Conservation (phyloP, 2,329 filamentous ascomycete genomes). For the Mollisiaceae sp. region DNA sequence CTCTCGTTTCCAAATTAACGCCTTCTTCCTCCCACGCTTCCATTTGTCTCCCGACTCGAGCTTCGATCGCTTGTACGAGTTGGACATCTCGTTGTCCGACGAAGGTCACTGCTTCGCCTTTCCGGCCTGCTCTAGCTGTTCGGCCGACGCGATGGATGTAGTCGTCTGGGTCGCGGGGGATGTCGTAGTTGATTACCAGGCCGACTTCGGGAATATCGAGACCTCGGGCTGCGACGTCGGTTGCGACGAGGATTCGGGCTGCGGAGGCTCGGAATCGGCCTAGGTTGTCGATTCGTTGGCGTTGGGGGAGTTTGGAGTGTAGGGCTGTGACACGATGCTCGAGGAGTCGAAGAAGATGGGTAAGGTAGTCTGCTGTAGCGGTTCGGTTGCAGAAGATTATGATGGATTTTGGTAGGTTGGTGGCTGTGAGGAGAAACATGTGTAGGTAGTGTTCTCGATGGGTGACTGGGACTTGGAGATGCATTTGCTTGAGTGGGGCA, state of each 20-base stretch:
- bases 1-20: conserved; percentile 90
- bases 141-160: conserved; percentile 97
- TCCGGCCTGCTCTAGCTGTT: conserved; percentile 88
- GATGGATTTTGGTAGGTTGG: conserved; percentile 74
- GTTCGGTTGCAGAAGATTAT: conserved; percentile 97
- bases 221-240: conserved; percentile 92
- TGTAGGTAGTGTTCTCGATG: conserved; percentile 96
- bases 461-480: conserved; percentile 86
- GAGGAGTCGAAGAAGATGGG: conserved; percentile 84
- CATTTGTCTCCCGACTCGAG: conserved; percentile 80
- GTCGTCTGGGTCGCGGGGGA: conserved; percentile 94
- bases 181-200: conserved; percentile 92
- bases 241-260: conserved; percentile 88
- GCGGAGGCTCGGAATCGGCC: conserved; percentile 89
- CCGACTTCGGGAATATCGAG: conserved; percentile 93
- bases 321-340: conserved; percentile 90
- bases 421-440: conserved; percentile 79
- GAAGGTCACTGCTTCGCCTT: conserved; percentile 82
- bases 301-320: conserved; percentile 85
- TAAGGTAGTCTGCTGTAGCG: conserved; percentile 83
- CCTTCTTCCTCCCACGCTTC: conserved; percentile 85
- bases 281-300: conserved; percentile 84
- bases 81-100: conserved; percentile 93
- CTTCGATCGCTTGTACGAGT: conserved; percentile 88
- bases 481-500: conserved; percentile 78